A percentile compares a stretch with the other conserved stretches of the same genome.
phyloP scores from a whole-genome alignment of 805 yeast species.

The Kluyveromyces dobzhanskii region DNA sequence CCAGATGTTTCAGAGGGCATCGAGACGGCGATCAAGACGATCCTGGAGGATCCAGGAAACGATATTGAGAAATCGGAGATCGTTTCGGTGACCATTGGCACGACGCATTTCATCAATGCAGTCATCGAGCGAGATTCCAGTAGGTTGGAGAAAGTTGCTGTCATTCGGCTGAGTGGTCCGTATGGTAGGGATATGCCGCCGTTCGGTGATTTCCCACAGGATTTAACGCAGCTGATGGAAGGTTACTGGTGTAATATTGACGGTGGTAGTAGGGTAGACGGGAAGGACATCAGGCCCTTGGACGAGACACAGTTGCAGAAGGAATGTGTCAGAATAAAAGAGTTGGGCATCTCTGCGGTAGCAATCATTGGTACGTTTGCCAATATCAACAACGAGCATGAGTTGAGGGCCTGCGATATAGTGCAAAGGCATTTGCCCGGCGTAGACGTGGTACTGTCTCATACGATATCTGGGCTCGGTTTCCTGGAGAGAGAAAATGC shows the following conservation, averaged over 20 bases:
- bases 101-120: conserved; percentile 45
- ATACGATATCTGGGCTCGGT: conserved; percentile 37
- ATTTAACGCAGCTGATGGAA: conserved; percentile 28
- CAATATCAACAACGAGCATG: conserved; percentile 33
- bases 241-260: conserved; percentile 31
- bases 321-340: conserved; percentile 29
- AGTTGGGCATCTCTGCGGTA: conserved; percentile 29
- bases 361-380: conserved; percentile 38
- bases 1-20: conserved; percentile 39
- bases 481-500: conserved; percentile 41
- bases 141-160: conserved; percentile 37
- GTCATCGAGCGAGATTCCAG: conserved; percentile 39
- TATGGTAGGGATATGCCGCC: conserved; percentile 34
- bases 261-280: conserved; percentile 39
- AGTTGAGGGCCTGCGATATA: conserved; percentile 28
- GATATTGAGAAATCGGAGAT: conserved; percentile 27
- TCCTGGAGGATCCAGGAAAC: conserved; percentile 22
- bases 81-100: conserved; percentile 40
- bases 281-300: conserved; percentile 30
- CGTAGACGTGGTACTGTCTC: conserved; percentile 32
- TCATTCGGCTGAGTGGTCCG: conserved; percentile 38
- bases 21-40: conserved; percentile 27
- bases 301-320: conserved; percentile 25
- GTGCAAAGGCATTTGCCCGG: conserved; percentile 30
- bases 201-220: conserved; percentile 38